Percentiles rank a stretch among this genome's conserved stretches.
phyloP scores from a whole-genome alignment of 805 yeast genomes.

The Yamadazyma insecticola region DNA sequence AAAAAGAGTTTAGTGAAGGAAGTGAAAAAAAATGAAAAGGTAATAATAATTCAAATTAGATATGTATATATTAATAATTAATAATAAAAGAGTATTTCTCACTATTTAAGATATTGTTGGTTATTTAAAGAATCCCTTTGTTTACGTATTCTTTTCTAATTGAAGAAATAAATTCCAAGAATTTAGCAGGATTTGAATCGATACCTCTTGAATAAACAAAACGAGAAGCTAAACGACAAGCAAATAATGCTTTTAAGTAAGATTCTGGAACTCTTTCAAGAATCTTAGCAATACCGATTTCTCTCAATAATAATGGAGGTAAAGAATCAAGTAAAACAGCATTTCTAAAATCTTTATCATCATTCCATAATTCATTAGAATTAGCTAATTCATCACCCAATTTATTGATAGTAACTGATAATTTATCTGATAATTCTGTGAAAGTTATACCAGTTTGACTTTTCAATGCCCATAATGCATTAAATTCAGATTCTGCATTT shows the following conservation, averaged over 20 bases:
- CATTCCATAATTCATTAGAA: conserved; percentile 79
- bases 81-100: neutral
- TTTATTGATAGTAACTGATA: conserved; percentile 78
- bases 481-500: conserved; percentile 84
- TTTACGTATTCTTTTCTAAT: conserved; percentile 43
- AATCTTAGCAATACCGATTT: conserved; percentile 63
- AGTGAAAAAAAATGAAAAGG: neutral
- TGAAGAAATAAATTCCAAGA: conserved; percentile 63
- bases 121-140: too few species aligned
- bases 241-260: conserved; percentile 83
- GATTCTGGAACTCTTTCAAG: conserved; percentile 79
- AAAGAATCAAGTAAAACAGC: conserved; percentile 72
- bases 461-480: conserved; percentile 77
- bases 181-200: conserved; percentile 74
- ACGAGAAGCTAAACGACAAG: conserved; percentile 77
- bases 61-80: neutral
- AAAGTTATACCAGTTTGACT: conserved; percentile 58
- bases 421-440: conserved; percentile 71
- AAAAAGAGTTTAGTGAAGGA: conserved; percentile 14
- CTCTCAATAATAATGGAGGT: conserved; percentile 64
- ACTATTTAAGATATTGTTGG: conserved; percentile 23
- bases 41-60: neutral
- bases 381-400: conserved; percentile 80
- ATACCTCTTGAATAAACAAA: conserved; percentile 81
- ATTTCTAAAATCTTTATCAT: conserved; percentile 71